Conservation (phyloP, 2,329 filamentous ascomycete species). For the Leptodontidium sp. region DNA sequence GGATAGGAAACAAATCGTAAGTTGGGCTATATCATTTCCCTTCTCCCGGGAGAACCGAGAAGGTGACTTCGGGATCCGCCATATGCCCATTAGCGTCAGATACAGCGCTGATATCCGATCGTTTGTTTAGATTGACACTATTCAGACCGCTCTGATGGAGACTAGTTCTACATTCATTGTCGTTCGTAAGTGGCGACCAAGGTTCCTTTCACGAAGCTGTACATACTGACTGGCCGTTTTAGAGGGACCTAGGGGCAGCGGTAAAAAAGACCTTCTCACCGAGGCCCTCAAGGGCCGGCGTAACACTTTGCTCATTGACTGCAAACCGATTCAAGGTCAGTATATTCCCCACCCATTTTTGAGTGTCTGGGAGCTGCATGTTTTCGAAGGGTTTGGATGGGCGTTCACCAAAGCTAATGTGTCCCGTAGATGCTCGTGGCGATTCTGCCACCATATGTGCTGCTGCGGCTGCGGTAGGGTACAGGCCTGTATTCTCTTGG, state of each 20-base stretch:
- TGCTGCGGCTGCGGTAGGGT: constrained; percentile 85
- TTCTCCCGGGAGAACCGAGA: too few relatives aligned
- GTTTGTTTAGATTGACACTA: neutral
- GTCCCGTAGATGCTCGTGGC: constrained; percentile 75
- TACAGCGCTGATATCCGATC: neutral
- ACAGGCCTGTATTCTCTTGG: constrained; percentile 94
- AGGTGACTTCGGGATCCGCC: neutral
- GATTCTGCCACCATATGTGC: constrained; percentile 86
- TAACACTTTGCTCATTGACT: constrained; percentile 87
- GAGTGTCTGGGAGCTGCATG: neutral
- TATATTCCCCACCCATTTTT: neutral
- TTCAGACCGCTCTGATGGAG: constrained; percentile 87
- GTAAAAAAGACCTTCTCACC: constrained; percentile 86
- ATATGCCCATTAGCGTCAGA: neutral
- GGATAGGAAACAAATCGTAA: constrained; percentile 81
- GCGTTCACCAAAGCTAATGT: constrained; percentile 77
- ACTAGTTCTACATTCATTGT: constrained; percentile 93
- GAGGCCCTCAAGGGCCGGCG: constrained; percentile 79
- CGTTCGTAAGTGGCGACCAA: constrained; percentile 56
- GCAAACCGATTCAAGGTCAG: constrained; percentile 78
- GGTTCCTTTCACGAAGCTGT: neutral
- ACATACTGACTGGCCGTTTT: neutral
- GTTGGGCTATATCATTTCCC: neutral
- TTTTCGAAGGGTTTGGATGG: constrained; percentile 71
- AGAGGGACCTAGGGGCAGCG: constrained; percentile 86